Conservation (phyloP, 495 filamentous ascomycete genomes). For the Penicillium malachiteum region DNA sequence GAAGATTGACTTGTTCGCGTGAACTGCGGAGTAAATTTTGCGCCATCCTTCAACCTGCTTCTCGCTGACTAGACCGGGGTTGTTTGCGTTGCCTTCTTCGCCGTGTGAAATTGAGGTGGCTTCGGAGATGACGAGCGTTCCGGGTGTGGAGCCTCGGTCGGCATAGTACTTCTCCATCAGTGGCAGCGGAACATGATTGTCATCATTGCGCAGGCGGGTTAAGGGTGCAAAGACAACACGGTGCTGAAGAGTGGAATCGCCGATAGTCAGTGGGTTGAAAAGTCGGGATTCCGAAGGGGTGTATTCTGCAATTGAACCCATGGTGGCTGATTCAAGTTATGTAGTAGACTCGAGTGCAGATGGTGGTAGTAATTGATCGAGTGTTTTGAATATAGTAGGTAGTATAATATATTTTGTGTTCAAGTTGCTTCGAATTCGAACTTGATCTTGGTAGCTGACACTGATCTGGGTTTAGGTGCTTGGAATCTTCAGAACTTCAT, state of each 20-base stretch:
- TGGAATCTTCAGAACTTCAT: too few species aligned
- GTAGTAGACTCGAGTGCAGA: background rate
- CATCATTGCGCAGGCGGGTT: conserved; percentile 2
- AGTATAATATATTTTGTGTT: too few species aligned
- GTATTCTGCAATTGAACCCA: conserved; percentile 5
- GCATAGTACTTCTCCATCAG: conserved; percentile 10
- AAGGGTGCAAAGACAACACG: conserved; percentile 2
- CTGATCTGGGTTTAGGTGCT: too few species aligned
- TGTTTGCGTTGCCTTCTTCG: conserved; percentile 5
- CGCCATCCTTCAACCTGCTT: conserved; percentile 5
- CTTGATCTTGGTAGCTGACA: too few species aligned
- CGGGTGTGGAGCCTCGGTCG: conserved; percentile 4
- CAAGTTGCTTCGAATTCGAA: too few species aligned
- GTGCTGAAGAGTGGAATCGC: background rate
- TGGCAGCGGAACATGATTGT: conserved; percentile 5
- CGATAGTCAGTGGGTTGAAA: conserved; percentile 4
- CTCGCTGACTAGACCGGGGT: conserved; percentile 2
- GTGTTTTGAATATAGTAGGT: too few species aligned
- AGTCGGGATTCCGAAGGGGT: background rate
- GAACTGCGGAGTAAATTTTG: conserved; percentile 4
- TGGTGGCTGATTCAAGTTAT: background rate
- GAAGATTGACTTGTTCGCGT: conserved; percentile 5
- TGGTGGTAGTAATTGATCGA: background rate
- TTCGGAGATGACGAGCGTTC: conserved; percentile 1
- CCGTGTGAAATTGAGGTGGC: conserved; percentile 4